phyloP scores from a whole-genome alignment of 306 rosid genomes.

The Astragalus membranaceus region DNA sequence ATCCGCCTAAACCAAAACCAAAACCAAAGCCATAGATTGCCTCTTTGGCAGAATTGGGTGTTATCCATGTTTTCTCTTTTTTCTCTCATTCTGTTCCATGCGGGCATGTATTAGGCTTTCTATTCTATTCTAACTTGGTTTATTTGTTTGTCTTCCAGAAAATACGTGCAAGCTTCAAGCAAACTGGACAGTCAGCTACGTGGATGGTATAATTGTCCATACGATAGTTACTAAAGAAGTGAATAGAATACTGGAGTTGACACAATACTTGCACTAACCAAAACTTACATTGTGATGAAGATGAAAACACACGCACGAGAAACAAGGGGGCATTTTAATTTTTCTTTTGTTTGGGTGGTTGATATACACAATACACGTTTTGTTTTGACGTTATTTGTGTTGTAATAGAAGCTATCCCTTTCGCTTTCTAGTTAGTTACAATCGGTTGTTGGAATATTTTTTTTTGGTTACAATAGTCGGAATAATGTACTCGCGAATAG shows the following conservation, averaged over 20 bases:
- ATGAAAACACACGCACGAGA: background rate
- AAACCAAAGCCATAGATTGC: background rate
- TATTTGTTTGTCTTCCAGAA: slow-evolving; percentile 29
- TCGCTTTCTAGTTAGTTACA: background rate
- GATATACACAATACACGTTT: background rate
- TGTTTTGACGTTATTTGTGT: background rate
- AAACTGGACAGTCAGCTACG: slow-evolving; percentile 6
- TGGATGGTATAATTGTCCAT: background rate
- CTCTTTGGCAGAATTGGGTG: too few relatives aligned
- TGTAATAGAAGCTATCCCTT: background rate
- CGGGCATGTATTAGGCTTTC: background rate
- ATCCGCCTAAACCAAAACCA: background rate
- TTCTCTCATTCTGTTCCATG: background rate
- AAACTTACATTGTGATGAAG: background rate
- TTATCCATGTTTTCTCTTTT: too few relatives aligned
- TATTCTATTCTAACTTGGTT: slow-evolving; percentile 12
- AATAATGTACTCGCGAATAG: background rate
- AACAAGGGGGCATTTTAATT: background rate
- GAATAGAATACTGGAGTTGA: slow-evolving; percentile 16
- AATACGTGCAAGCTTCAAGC: slow-evolving; percentile 26
- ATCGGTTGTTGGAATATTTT: background rate
- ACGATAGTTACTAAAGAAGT: background rate
- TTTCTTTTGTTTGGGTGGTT: background rate
- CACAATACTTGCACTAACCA: slow-evolving; percentile 17
- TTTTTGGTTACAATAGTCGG: too few relatives aligned